Evolutionary conservation across 176 grass and related monocot genomes (phyloP).

Genomic region (Triticum timopheevii): DNA sequence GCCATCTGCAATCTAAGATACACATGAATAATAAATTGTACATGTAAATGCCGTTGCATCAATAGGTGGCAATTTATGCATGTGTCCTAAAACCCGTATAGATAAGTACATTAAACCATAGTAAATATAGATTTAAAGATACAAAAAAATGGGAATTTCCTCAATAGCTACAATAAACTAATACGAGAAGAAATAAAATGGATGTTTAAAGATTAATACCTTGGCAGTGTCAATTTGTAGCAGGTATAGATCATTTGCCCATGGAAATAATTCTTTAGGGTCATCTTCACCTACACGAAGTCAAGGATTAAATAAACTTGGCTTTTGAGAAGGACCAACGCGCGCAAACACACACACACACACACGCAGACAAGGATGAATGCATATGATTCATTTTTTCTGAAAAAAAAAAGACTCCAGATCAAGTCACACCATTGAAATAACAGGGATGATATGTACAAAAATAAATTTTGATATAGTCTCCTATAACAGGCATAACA

Average conservation of each 20-base stretch:
- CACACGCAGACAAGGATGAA: not conserved
- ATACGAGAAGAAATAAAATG: not conserved
- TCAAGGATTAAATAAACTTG: constrained; percentile 11
- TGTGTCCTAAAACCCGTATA: not conserved
- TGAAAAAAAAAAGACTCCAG: not conserved
- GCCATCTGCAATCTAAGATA: constrained; percentile 60
- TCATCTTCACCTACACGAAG: constrained; percentile 67
- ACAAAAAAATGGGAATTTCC: not conserved
- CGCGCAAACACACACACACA: no score
- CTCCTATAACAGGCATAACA: not conserved
- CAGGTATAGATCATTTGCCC: constrained; percentile 65
- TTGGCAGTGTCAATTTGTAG: constrained; percentile 59
- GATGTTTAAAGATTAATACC: constrained; percentile 43
- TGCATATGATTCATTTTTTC: not conserved
- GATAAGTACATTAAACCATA: no score
- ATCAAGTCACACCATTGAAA: not conserved
- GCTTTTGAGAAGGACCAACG: not conserved
- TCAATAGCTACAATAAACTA: not conserved
- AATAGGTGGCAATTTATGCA: not conserved
- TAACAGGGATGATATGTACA: not conserved
- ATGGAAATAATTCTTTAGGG: constrained; percentile 56
- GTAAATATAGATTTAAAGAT: no score
- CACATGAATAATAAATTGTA: not conserved
- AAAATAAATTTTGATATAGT: not conserved
- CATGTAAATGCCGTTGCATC: not conserved